Evolutionary conservation across 2,329 filamentous ascomycete species (phyloP), one percentile per base, ranked within the genome.

Genomic region (Mycocentrospora acerina): DNA sequence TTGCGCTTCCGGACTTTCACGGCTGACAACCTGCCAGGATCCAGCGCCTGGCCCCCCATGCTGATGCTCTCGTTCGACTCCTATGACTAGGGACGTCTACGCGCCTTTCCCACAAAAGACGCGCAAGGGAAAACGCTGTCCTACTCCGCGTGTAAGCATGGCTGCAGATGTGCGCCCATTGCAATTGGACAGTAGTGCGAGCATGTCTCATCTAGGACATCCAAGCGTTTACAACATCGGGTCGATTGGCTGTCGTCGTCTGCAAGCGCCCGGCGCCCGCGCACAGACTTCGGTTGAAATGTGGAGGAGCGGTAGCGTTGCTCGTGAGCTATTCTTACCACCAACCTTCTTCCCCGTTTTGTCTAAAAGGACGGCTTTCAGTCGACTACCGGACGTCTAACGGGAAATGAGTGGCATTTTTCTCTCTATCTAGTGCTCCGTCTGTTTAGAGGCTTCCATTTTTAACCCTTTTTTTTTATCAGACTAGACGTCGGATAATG

Each of bases 31-130:
- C 34, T 37, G 47, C 31, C 33, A 42, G 40, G 44, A 44, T 29
- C 54, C 44, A 45, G 58, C 61, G 62, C 55, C 52, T 55, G 61
- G 60, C 59, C 55, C 53, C 54, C 39, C 40, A 38, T 42, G 34
- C 42, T 44, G 42, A 40, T 36, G 36, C 36, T 17, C 39, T 37
- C 36, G 41, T 30, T 40, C 19, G 36, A 42, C 40, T 46, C 45
- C 34, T 32, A 42, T 40, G 44, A 35, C 46, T 33, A 34, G 40
- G 49, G 50, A 44, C 39, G 45, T 54, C 32, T 42, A 47, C 45
- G 49, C 42, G 62, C 63, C 62, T 57, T 62, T 64, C 40, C 45
- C 46, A 42, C 40, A 32, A 32, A 33, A 37, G 46, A 38, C 38
- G 35, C 35, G 25, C 31, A 29, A 29, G 55, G 53, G 50, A 46